These are phyloP conservation scores for Rhizophora mangle DNA, from an alignment of 345 rosid genomes.

Conservation along the genomic window DNA sequence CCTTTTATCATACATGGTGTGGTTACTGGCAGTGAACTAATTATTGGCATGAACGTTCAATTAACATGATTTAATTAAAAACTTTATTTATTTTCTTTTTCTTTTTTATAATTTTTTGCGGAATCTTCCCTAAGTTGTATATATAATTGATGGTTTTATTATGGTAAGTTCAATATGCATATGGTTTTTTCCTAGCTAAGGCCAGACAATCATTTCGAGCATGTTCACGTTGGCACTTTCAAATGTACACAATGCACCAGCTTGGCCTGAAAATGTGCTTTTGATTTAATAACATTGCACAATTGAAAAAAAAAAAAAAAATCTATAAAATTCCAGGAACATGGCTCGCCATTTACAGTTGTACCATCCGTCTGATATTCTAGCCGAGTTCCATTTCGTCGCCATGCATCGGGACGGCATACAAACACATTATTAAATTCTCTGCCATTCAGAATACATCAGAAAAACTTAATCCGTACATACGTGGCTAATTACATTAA, in stretches of 20 bases:
- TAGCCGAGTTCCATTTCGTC: too few species aligned
- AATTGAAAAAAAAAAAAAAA: neutral
- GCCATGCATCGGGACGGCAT: too few species aligned
- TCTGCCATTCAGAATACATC: neutral
- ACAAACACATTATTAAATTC: neutral
- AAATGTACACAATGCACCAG: constrained; percentile 20
- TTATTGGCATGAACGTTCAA: too few species aligned
- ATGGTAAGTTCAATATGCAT: too few species aligned
- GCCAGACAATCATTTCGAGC: constrained; percentile 30
- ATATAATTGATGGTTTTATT: too few species aligned
- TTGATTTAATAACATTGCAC: neutral
- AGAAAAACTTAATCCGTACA: neutral
- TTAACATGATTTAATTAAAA: neutral
- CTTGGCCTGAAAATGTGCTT: constrained; percentile 26
- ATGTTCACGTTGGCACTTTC: constrained; percentile 20
- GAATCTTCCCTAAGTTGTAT: too few species aligned
- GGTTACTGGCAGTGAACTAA: too few species aligned
- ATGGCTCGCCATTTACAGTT: neutral
- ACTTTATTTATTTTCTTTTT: neutral
- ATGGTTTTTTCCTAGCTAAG: neutral
- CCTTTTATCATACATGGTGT: too few species aligned
- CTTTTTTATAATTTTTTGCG: too few species aligned
- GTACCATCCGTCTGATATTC: neutral
- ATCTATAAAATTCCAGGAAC: neutral
- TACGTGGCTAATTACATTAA: neutral